Evolutionary conservation across 2,329 filamentous ascomycete genomes (phyloP).

Genomic region (Magnaporthales sp.): DNA sequence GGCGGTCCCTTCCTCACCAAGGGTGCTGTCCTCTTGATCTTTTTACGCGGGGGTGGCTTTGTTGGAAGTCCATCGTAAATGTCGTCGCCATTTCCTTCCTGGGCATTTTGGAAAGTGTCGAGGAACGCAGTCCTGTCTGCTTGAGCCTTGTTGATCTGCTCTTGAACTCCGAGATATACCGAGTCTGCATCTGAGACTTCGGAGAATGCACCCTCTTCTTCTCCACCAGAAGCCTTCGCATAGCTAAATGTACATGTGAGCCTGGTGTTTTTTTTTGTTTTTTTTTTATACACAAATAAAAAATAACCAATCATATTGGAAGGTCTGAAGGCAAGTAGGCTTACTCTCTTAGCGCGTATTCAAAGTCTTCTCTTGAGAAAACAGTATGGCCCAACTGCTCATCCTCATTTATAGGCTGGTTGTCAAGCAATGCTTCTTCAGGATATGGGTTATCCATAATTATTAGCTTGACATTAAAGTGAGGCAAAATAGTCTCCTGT

Average conservation of each 20-base stretch:
- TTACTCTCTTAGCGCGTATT: background rate
- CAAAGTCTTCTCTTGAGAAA: background rate
- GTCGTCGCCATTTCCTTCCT: background rate
- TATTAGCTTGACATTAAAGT: background rate
- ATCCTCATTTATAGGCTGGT: background rate
- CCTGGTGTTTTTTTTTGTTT: no score
- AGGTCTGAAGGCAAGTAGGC: background rate
- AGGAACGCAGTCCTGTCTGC: conserved; percentile 24
- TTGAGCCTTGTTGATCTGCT: conserved; percentile 28
- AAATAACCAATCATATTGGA: no score
- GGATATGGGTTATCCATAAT: background rate
- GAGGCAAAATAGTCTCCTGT: background rate
- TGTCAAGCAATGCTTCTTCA: background rate
- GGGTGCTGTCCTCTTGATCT: conserved; percentile 4
- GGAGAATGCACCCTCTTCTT: background rate
- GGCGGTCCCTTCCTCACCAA: conserved; percentile 7
- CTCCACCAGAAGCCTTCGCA: background rate
- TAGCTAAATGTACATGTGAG: background rate
- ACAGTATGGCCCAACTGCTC: background rate
- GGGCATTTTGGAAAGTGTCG: background rate
- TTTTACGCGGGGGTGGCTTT: conserved; percentile 14
- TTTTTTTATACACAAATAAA: no score
- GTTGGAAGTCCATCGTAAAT: conserved; percentile 12
- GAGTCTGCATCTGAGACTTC: conserved; percentile 30
- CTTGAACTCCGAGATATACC: conserved; percentile 29